phyloP scores from a whole-genome alignment of 148 eudicot genomes.

The Linanthus parryae region DNA sequence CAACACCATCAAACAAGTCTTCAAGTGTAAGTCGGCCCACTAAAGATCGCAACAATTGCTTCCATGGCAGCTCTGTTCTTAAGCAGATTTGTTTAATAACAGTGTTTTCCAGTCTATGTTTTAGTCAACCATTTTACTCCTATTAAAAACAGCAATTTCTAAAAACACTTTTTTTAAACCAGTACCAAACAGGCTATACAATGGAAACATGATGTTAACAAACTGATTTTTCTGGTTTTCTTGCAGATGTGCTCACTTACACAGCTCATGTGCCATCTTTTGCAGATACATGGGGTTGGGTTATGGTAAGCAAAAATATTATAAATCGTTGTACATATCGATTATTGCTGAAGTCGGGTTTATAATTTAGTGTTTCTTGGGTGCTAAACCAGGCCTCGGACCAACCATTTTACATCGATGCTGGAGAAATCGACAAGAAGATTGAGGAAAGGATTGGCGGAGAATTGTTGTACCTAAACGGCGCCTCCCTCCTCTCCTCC shows the following conservation, averaged over 20 bases:
- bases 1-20: slow-evolving; percentile 72
- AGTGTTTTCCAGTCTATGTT: too few relatives aligned
- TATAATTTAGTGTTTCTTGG: background rate
- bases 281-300: slow-evolving; percentile 94
- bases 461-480: slow-evolving; percentile 51
- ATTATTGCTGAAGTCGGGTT: too few relatives aligned
- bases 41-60: too few relatives aligned
- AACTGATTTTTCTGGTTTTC: too few relatives aligned
- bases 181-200: too few relatives aligned
- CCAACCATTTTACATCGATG: slow-evolving; percentile 39
- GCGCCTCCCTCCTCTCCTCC: slow-evolving; percentile 46
- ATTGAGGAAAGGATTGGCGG: slow-evolving; percentile 48
- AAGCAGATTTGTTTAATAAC: too few relatives aligned
- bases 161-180: too few relatives aligned
- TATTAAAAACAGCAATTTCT: too few relatives aligned
- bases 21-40: slow-evolving; percentile 63
- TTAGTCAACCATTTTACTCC: too few relatives aligned
- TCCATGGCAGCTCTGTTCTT: too few relatives aligned
- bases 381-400: slow-evolving; percentile 56
- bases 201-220: too few relatives aligned
- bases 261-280: slow-evolving; percentile 82
- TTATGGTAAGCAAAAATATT: slow-evolving; percentile 40
- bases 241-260: slow-evolving; percentile 63
- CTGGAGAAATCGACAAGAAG: slow-evolving; percentile 44
- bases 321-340: background rate